A percentile compares a stretch with the other conserved stretches of the same genome.
Evolutionary conservation across 176 grass and related monocot genomes (phyloP).

Genomic region (Avena sativa): DNA sequence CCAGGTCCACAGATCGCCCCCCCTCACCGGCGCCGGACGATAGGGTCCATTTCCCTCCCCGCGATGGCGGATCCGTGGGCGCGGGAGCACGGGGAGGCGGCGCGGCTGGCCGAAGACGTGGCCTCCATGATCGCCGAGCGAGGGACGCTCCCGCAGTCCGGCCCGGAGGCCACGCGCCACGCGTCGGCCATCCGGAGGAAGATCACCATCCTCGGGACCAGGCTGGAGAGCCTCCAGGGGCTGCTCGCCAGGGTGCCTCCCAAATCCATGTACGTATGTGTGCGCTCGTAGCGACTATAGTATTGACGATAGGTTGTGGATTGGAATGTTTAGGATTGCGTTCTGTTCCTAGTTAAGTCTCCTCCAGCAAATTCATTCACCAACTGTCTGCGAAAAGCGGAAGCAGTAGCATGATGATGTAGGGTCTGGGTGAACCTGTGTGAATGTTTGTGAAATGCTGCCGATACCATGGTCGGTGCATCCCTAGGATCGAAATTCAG

Average conservation of each 20-base stretch:
- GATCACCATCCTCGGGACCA: constrained; percentile 62
- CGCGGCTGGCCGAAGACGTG: constrained; percentile 63
- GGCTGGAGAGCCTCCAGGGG: constrained; percentile 60
- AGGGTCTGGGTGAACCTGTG: neutral
- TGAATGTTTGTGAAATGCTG: neutral
- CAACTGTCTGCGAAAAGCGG: neutral
- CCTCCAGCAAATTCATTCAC: neutral
- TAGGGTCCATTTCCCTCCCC: neutral
- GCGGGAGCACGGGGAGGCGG: constrained; percentile 62
- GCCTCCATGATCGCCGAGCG: constrained; percentile 54
- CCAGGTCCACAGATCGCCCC: neutral
- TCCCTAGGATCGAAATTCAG: neutral
- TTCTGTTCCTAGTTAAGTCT: neutral
- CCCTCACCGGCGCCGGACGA: neutral
- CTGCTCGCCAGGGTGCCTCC: constrained; percentile 54
- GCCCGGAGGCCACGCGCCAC: constrained; percentile 58
- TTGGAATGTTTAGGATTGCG: neutral
- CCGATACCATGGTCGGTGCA: neutral
- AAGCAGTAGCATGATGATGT: neutral
- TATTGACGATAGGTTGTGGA: neutral
- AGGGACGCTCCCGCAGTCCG: constrained; percentile 56
- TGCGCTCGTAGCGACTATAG: neutral
- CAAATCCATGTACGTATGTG: constrained; percentile 53
- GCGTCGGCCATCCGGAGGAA: constrained; percentile 53
- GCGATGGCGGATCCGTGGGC: constrained; percentile 69